A percentile compares a stretch with the other conserved stretches of the same genome.
Evolutionary conservation across 371 early-diverging fungal species (phyloP).

Genomic region (Mortierella sp.): DNA sequence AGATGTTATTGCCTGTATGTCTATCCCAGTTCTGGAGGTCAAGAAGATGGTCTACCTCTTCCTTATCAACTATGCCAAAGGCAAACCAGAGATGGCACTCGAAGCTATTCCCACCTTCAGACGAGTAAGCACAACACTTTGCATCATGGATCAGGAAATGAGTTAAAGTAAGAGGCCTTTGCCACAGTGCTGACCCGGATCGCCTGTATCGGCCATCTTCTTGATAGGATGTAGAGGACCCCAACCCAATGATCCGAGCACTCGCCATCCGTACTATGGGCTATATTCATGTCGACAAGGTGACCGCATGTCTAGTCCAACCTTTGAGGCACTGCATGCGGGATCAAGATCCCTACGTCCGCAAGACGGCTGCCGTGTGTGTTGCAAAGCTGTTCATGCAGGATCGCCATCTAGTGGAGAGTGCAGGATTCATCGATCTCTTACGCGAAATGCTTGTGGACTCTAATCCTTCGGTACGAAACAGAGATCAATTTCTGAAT

Average conservation of each 20-base stretch:
- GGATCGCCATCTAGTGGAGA: slow-evolving; percentile 76
- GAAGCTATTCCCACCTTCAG: slow-evolving; percentile 97
- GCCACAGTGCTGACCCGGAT: no score
- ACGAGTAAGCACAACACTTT: no score
- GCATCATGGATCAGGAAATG: no score
- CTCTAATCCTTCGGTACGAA: slow-evolving; percentile 90
- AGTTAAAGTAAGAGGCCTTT: no score
- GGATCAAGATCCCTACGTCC: slow-evolving; percentile 90
- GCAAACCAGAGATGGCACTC: slow-evolving; percentile 97
- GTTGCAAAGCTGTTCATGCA: slow-evolving; percentile 91
- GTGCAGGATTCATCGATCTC: slow-evolving; percentile 85
- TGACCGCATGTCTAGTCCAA: slow-evolving; percentile 89
- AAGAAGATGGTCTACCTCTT: slow-evolving; percentile 97
- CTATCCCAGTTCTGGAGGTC: slow-evolving; percentile 95
- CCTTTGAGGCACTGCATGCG: slow-evolving; percentile 87
- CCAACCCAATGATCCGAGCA: slow-evolving; percentile 95
- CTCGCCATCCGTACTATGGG: slow-evolving; percentile 96
- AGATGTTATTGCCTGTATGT: slow-evolving; percentile 98
- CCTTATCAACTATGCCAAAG: slow-evolving; percentile 93
- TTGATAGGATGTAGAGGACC: slow-evolving; percentile 91
- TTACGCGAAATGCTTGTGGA: slow-evolving; percentile 92
- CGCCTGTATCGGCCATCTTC: no score
- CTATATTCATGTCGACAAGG: slow-evolving; percentile 94
- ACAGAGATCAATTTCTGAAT: neutral
- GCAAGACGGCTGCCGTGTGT: slow-evolving; percentile 96